A percentile compares a stretch with the other conserved stretches of the same genome.
phyloP scores from a whole-genome alignment of 2,329 filamentous ascomycete genomes.

The Torrubiellomyces zombiae region DNA sequence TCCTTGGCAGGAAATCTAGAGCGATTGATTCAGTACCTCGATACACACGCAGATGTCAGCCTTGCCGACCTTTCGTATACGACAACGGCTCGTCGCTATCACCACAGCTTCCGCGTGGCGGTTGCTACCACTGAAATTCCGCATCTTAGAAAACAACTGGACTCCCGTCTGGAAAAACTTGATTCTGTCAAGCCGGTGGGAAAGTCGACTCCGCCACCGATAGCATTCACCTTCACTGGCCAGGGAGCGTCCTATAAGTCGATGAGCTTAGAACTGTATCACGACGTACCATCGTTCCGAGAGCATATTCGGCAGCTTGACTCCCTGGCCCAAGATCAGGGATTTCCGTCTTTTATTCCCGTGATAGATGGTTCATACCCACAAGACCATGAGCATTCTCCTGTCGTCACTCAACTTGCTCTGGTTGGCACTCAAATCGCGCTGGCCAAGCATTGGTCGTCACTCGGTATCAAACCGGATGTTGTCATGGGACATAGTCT shows the following conservation, averaged over 20 bases:
- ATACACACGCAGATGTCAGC: conserved; percentile 29
- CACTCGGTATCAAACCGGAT: conserved; percentile 33
- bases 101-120: conserved; percentile 39
- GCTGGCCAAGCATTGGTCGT: conserved; percentile 35
- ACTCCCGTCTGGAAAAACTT: conserved; percentile 5
- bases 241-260: conserved; percentile 39
- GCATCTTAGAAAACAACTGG: conserved; percentile 10
- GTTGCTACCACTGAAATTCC: conserved; percentile 20
- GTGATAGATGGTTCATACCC: conserved; percentile 20
- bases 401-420: conserved; percentile 31
- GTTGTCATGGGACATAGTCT: conserved; percentile 42
- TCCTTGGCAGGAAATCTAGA: too few relatives aligned
- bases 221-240: conserved; percentile 37
- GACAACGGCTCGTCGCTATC: conserved; percentile 45
- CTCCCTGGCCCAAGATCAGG: conserved; percentile 29
- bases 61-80: conserved; percentile 45
- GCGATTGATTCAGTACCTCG: conserved; percentile 37
- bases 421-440: conserved; percentile 41
- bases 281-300: conserved; percentile 29
- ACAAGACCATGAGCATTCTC: conserved; percentile 4
- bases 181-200: conserved; percentile 17
- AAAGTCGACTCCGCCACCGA: conserved; percentile 2
- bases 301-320: conserved; percentile 40
- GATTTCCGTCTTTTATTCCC: conserved; percentile 38
- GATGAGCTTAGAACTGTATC: conserved; percentile 33